Conservation (phyloP, 257 asterid genomes). For the Solanum sejunctum region DNA sequence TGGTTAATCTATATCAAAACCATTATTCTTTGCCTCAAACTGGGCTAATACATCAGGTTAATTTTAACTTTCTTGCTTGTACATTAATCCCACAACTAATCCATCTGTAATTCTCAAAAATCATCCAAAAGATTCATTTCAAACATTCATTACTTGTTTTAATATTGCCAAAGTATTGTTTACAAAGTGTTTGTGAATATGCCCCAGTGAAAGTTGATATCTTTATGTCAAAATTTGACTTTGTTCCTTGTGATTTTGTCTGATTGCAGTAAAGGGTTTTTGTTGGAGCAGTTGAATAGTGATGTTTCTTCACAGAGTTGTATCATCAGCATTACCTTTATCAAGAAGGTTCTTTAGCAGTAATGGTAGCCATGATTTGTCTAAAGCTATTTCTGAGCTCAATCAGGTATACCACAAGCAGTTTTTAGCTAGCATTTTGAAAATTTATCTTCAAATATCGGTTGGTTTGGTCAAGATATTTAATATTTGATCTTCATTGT, state of each 20-base stretch:
- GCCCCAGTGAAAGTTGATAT: neutral
- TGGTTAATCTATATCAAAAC: no score
- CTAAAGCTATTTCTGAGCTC: slow-evolving; percentile 51
- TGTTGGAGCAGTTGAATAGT: neutral
- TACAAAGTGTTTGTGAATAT: neutral
- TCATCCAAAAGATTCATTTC: neutral
- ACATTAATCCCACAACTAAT: no score
- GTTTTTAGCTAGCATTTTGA: neutral
- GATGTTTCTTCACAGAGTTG: slow-evolving; percentile 39
- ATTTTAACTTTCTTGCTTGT: no score
- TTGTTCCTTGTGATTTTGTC: neutral
- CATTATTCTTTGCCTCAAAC: no score
- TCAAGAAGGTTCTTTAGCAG: slow-evolving; percentile 29
- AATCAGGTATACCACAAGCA: slow-evolving; percentile 40
- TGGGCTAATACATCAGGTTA: no score
- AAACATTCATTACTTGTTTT: neutral
- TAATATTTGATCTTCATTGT: neutral
- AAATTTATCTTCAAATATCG: no score
- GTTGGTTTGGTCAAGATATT: neutral
- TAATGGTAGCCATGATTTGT: slow-evolving; percentile 27
- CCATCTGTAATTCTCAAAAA: no score
- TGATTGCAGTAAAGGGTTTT: neutral
- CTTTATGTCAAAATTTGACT: neutral
- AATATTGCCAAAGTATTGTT: neutral
- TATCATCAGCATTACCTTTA: slow-evolving; percentile 14